These are phyloP conservation scores for Sugiyamaella qingdaonensis DNA, from an alignment of 805 yeast genomes.

Conservation along the genomic window DNA sequence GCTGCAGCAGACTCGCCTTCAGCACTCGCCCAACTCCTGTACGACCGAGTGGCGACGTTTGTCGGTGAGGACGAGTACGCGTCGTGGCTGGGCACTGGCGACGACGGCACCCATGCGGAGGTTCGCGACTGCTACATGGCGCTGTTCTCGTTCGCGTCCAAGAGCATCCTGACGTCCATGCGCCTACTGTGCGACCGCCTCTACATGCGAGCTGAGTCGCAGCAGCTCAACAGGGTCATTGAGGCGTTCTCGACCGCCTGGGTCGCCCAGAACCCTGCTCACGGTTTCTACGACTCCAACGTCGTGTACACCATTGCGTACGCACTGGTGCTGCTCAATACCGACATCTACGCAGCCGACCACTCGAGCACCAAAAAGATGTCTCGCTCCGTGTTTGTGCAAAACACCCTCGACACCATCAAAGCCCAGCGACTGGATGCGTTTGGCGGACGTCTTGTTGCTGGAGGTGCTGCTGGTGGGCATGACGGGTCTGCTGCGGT, in stretches of 20 bases:
- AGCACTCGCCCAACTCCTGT: slow-evolving; percentile 15
- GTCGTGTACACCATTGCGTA: slow-evolving; percentile 70
- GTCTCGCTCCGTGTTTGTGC: slow-evolving; percentile 43
- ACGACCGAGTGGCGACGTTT: slow-evolving; percentile 14
- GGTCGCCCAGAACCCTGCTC: slow-evolving; percentile 44
- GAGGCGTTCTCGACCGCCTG: slow-evolving; percentile 66
- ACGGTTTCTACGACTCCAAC: slow-evolving; percentile 47
- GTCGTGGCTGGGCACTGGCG: slow-evolving; percentile 36
- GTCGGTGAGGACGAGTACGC: slow-evolving; percentile 40
- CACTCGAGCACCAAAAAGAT: slow-evolving; percentile 30
- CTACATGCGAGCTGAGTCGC: slow-evolving; percentile 80
- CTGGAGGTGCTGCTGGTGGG: neutral
- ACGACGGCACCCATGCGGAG: slow-evolving; percentile 23
- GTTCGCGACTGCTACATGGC: slow-evolving; percentile 37
- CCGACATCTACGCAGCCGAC: slow-evolving; percentile 64
- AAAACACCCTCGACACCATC: slow-evolving; percentile 49
- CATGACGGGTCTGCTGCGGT: neutral
- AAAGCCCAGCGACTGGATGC: slow-evolving; percentile 9
- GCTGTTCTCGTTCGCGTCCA: slow-evolving; percentile 41
- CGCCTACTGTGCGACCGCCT: slow-evolving; percentile 58
- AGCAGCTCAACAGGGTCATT: slow-evolving; percentile 69
- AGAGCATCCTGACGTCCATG: slow-evolving; percentile 53
- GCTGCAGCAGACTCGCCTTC: neutral
- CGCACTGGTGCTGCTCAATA: slow-evolving; percentile 66
- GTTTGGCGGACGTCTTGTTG: neutral